Conservation (phyloP, 208 protist species). For the Crithidia sp. region DNA sequence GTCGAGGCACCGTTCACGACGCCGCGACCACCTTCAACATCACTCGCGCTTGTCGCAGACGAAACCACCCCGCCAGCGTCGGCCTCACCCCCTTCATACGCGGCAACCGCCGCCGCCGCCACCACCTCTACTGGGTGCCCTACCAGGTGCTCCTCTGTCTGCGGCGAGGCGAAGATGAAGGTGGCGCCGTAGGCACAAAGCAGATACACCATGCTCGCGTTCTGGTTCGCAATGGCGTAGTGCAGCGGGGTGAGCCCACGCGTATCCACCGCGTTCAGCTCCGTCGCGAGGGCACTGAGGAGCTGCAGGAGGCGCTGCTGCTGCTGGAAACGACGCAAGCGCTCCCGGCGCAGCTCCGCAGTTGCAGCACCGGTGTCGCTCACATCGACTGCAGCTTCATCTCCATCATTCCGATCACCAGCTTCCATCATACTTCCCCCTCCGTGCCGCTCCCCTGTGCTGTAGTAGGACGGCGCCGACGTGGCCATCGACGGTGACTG, state of each 20-base stretch:
- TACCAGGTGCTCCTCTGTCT: slow-evolving; percentile 20
- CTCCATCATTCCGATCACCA: neutral
- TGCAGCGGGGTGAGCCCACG: slow-evolving; percentile 47
- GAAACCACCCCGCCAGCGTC: neutral
- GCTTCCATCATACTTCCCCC: no score
- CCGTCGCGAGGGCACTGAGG: slow-evolving; percentile 20
- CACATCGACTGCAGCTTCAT: neutral
- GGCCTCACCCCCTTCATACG: neutral
- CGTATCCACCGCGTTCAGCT: slow-evolving; percentile 41
- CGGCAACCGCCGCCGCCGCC: slow-evolving; percentile 8
- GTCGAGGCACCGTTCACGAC: no score
- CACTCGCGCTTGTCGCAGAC: neutral
- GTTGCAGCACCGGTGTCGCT: neutral
- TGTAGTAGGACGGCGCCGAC: slow-evolving; percentile 20
- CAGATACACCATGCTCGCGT: slow-evolving; percentile 44
- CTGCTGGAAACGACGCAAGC: slow-evolving; percentile 6
- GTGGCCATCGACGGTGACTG: slow-evolving; percentile 7
- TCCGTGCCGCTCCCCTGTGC: slow-evolving; percentile 1
- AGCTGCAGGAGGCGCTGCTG: slow-evolving; percentile 22
- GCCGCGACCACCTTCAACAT: neutral
- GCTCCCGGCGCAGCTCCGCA: neutral
- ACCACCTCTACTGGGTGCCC: slow-evolving; percentile 18
- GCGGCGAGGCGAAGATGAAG: slow-evolving; percentile 39
- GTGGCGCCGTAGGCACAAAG: slow-evolving; percentile 44
- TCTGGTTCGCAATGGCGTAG: slow-evolving; percentile 56